A percentile compares a stretch with the other conserved stretches of the same genome.
These are phyloP conservation scores for Cryphonectria naterciae DNA, from an alignment of 2,329 filamentous ascomycete species.

Conservation along the genomic window DNA sequence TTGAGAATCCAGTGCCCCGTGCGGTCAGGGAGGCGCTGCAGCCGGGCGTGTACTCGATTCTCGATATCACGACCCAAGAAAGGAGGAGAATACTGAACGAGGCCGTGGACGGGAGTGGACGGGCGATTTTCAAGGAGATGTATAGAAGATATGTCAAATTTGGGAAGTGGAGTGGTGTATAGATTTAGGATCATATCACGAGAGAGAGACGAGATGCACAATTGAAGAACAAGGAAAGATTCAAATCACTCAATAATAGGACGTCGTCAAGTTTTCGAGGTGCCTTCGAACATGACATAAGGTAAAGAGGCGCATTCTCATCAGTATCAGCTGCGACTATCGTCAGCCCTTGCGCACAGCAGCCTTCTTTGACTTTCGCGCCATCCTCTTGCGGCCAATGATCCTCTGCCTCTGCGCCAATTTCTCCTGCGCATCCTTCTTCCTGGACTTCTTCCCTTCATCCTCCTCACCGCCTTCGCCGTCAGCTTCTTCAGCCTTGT, in stretches of 20 bases:
- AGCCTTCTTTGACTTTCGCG: constrained; percentile 67
- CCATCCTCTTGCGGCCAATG: constrained; percentile 81
- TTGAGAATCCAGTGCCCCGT: constrained; percentile 57
- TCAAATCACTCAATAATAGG: neutral
- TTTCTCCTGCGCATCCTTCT: constrained; percentile 39
- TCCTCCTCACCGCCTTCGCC: constrained; percentile 29
- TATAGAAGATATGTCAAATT: constrained; percentile 64
- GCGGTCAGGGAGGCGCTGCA: constrained; percentile 59
- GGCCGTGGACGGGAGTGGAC: constrained; percentile 60
- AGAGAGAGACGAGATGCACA: neutral
- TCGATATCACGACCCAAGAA: constrained; percentile 61
- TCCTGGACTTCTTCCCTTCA: constrained; percentile 24
- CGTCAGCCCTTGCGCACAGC: constrained; percentile 21
- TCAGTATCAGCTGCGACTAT: neutral
- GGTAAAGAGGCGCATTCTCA: neutral
- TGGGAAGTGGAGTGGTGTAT: constrained; percentile 67
- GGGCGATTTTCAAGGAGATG: constrained; percentile 62
- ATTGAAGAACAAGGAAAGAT: too few species aligned
- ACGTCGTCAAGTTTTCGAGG: neutral
- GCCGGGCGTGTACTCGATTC: constrained; percentile 61
- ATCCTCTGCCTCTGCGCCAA: constrained; percentile 68
- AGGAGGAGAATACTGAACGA: constrained; percentile 62
- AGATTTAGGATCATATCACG: constrained; percentile 29
- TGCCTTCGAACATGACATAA: neutral
- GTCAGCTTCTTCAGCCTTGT: constrained; percentile 26